Evolutionary conservation across 768 basidiomycete species (phyloP).

Genomic region (Xerocomus potaroensis): DNA sequence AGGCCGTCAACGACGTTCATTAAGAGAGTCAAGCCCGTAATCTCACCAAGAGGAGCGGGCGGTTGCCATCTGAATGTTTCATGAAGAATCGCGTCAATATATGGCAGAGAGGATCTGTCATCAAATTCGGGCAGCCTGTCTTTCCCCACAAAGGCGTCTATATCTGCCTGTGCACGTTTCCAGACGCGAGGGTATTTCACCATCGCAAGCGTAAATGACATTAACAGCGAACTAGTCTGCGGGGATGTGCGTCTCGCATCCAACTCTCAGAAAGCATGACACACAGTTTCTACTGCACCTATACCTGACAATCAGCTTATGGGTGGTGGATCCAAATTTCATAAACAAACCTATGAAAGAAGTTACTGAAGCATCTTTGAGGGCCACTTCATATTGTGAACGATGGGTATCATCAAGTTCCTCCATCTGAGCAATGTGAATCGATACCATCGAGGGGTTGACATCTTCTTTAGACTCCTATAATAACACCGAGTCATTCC

Average conservation of each 20-base stretch:
- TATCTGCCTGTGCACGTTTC: slow-evolving; percentile 4
- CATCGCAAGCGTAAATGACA: slow-evolving; percentile 8
- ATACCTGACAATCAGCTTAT: not conserved
- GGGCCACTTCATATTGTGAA: slow-evolving; percentile 11
- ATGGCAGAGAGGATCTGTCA: slow-evolving; percentile 4
- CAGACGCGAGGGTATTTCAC: slow-evolving; percentile 5
- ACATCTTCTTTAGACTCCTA: slow-evolving; percentile 7
- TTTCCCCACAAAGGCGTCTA: not conserved
- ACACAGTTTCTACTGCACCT: slow-evolving; percentile 15
- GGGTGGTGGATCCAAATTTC: too few species aligned
- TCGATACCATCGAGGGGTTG: slow-evolving; percentile 12
- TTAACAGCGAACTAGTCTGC: not conserved
- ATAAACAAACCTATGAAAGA: slow-evolving; percentile 12
- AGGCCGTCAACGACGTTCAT: not conserved
- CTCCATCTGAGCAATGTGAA: slow-evolving; percentile 10
- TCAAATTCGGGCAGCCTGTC: slow-evolving; percentile 6
- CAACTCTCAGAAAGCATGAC: not conserved
- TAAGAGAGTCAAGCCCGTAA: not conserved
- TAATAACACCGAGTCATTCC: not conserved
- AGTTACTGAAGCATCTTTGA: slow-evolving; percentile 14
- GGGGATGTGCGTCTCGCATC: not conserved
- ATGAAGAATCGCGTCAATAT: not conserved
- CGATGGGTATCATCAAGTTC: slow-evolving; percentile 3
- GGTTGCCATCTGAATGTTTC: slow-evolving; percentile 7
- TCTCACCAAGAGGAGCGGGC: slow-evolving; percentile 1